Evolutionary conservation across 164 flowering plant genomes (phyloP).

Genomic region (Taxillus chinensis): DNA sequence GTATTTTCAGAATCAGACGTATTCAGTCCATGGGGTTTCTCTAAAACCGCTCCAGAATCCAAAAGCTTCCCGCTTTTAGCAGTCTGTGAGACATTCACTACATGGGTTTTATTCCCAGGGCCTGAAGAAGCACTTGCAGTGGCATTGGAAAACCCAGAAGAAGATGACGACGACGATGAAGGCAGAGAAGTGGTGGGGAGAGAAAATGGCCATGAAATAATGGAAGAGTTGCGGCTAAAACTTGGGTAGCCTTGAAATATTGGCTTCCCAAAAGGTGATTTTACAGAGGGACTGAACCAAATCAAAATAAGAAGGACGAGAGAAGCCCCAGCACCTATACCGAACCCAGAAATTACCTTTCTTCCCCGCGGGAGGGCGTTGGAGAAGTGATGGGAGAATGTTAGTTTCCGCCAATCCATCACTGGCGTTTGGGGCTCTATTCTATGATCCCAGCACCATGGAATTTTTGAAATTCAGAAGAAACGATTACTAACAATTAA

Average conservation of each 20-base stretch:
- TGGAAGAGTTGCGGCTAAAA: slow-evolving; percentile 9
- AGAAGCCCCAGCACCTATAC: slow-evolving; percentile 28
- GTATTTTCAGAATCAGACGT: slow-evolving; percentile 13
- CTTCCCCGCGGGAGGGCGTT: slow-evolving; percentile 19
- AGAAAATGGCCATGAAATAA: slow-evolving; percentile 23
- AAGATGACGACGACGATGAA: slow-evolving; percentile 6
- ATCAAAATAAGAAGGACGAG: slow-evolving; percentile 25
- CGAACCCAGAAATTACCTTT: slow-evolving; percentile 36
- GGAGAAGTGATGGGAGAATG: slow-evolving; percentile 26
- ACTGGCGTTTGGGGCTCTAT: too few relatives aligned
- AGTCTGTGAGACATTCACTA: not conserved
- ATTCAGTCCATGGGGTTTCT: slow-evolving; percentile 15
- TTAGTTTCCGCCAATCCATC: slow-evolving; percentile 28
- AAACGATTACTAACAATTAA: not conserved
- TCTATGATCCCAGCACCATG: not conserved
- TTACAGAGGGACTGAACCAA: slow-evolving; percentile 18
- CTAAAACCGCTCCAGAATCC: slow-evolving; percentile 10
- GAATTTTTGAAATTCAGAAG: not conserved
- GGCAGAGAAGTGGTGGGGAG: slow-evolving; percentile 11
- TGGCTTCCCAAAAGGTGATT: slow-evolving; percentile 17
- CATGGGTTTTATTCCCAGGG: not conserved
- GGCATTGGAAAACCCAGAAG: not conserved
- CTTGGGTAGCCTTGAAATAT: slow-evolving; percentile 21
- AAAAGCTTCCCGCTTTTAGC: slow-evolving; percentile 8
- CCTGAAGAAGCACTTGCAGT: not conserved